Percentiles rank a stretch among this genome's conserved stretches.
Evolutionary conservation across 371 early-diverging fungal genomes (phyloP).

Genomic region (Saksenaea vasiformis): DNA sequence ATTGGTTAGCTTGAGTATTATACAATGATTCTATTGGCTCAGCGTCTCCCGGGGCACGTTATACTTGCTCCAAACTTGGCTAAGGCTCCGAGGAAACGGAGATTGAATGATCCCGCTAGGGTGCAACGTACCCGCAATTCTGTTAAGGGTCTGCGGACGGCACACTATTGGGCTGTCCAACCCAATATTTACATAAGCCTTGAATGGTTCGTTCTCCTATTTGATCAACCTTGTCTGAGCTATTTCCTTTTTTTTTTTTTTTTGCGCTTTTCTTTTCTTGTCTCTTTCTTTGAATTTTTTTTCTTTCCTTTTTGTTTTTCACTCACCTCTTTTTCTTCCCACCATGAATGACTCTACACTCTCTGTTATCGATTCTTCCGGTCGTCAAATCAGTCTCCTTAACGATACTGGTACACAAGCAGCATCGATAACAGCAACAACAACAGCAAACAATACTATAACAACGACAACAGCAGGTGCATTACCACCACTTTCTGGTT

Average conservation of each 20-base stretch:
- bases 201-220: conserved; percentile 1
- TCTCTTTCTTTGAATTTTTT: conserved; percentile 1
- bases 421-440: not conserved
- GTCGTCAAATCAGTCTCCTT: conserved; percentile 26
- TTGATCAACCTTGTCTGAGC: not conserved
- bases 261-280: not conserved
- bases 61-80: not conserved
- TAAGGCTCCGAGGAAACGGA: not conserved
- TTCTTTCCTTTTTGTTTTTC: conserved; percentile 10
- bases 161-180: not conserved
- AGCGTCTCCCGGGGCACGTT: too few species aligned
- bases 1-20: too few species aligned
- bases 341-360: conserved; percentile 13
- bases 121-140: not conserved
- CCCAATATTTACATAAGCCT: not conserved
- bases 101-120: not conserved
- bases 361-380: conserved; percentile 23
- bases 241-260: conserved; percentile 12
- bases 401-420: conserved; percentile 14
- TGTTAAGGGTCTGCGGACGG: not conserved
- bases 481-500: not conserved
- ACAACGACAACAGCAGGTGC: conserved; percentile 1
- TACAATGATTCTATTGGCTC: too few species aligned
- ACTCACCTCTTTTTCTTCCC: conserved; percentile 5
- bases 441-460: not conserved